phyloP scores from a whole-genome alignment of 139 green algal species.

The Ettlia oleoabundans region DNA sequence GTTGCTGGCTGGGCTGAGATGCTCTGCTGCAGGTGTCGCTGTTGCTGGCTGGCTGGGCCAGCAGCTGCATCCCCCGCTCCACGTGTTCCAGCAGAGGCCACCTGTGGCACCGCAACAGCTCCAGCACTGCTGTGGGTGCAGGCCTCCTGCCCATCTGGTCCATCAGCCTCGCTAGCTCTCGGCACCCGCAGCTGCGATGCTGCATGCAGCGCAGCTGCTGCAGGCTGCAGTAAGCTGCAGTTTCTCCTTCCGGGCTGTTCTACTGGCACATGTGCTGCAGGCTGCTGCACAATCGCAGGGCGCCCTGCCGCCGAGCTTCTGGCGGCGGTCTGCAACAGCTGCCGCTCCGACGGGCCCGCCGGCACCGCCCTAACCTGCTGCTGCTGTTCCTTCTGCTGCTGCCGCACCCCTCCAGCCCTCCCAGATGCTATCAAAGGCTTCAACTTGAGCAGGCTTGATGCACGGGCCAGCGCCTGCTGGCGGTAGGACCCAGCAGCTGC shows the following conservation, averaged over 20 bases:
- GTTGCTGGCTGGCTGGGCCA: too few species aligned
- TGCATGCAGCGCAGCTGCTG: background rate
- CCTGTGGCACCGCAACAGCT: background rate
- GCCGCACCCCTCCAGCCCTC: background rate
- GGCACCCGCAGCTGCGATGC: background rate
- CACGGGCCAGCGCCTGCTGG: slow-evolving; percentile 10
- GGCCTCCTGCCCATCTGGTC: too few species aligned
- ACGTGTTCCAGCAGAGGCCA: background rate
- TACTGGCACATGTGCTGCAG: background rate
- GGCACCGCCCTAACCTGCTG: too few species aligned
- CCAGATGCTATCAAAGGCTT: background rate
- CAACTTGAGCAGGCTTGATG: background rate
- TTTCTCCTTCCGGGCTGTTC: background rate
- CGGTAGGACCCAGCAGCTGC: background rate
- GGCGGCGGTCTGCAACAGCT: background rate
- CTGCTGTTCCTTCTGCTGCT: background rate
- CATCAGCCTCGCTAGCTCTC: too few species aligned
- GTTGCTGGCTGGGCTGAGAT: background rate
- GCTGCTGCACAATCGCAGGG: background rate
- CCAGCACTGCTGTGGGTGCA: background rate
- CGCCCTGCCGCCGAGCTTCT: background rate
- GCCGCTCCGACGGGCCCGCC: too few species aligned
- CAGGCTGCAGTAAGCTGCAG: background rate
- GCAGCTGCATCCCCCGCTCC: too few species aligned
- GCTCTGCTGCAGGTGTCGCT: background rate